Conservation (phyloP, 805 yeast species). For the Yueomyces sp. region DNA sequence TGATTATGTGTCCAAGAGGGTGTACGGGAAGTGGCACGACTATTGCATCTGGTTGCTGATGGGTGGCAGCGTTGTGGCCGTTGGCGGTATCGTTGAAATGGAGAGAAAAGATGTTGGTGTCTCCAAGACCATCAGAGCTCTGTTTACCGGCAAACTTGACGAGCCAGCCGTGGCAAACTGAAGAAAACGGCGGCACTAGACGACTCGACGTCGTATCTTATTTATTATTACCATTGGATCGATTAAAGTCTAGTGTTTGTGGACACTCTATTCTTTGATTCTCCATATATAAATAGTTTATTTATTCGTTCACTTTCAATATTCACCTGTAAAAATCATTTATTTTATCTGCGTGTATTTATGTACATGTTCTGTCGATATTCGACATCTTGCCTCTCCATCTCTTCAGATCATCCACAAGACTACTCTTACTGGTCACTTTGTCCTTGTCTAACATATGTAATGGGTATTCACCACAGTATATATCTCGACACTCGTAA, state of each 20-base stretch:
- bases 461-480: slow-evolving; percentile 9
- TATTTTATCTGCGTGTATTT: no score
- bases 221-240: no score
- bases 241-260: no score
- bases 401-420: slow-evolving; percentile 4
- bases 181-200: neutral
- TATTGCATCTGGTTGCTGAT: slow-evolving; percentile 55
- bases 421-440: slow-evolving; percentile 1
- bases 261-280: no score
- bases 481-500: slow-evolving; percentile 18
- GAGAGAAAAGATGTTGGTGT: slow-evolving; percentile 35
- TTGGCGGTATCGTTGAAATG: slow-evolving; percentile 70
- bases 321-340: no score
- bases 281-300: neutral
- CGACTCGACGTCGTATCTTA: no score
- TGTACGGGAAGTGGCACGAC: slow-evolving; percentile 65
- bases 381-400: slow-evolving; percentile 10
- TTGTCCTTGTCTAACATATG: neutral
- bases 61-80: slow-evolving; percentile 55
- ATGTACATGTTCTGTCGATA: slow-evolving; percentile 3
- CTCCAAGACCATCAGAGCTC: neutral
- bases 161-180: neutral
- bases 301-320: neutral
- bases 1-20: slow-evolving; percentile 83
- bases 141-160: neutral